Evolutionary conservation across 441 rosid species (phyloP), one percentile per base, ranked within the genome.

Genomic region (Corymbia citriodora): DNA sequence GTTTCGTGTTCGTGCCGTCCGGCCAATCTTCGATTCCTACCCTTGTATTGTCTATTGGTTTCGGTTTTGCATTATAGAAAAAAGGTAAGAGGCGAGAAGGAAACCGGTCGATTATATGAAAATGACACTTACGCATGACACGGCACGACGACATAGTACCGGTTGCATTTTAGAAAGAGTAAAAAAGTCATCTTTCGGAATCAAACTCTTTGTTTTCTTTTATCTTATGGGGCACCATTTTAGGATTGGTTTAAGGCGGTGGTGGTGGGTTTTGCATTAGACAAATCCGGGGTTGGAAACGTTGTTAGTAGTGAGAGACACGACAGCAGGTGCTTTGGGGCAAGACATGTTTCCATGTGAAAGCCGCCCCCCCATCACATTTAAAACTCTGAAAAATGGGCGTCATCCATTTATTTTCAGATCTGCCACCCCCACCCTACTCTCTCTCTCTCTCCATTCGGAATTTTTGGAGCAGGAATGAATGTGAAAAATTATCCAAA

Each of bases 1-100:
- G 4, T 36, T 36, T 36, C 14, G 50, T 21, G 49, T 15, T 23
- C 49, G 14, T 5, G 49, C 23, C 83, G 29, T 36, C 3, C 31
- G 13, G 14, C 70, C 70, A 3, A 40, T 6, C 29, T 23, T 23
- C n/a, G 3, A 11, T 21, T 36, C n/a, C 15, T 19, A 10, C 7
- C 48, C 36, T 70, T 36, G 25, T 10, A 10, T 18, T 18, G 14
- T 18, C 81, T 19, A 36, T 9, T 10, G 4, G 14, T 70, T 70
- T 70, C 3, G 25, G 8, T 13, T 33, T 40, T 7, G 2, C 27
- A 70, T 33, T 33, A 10, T 17, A 70, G 10, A 17, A 9, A 5
- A 33, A 14, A 33, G 7, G 33, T 5, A 18, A 17, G 13, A 5
- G 13, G 48, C 25, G 12, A 72, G 0, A 36, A 10, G 1, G 3